Conservation (phyloP, 2,329 filamentous ascomycete species). For the Setomelanomma holmii region DNA sequence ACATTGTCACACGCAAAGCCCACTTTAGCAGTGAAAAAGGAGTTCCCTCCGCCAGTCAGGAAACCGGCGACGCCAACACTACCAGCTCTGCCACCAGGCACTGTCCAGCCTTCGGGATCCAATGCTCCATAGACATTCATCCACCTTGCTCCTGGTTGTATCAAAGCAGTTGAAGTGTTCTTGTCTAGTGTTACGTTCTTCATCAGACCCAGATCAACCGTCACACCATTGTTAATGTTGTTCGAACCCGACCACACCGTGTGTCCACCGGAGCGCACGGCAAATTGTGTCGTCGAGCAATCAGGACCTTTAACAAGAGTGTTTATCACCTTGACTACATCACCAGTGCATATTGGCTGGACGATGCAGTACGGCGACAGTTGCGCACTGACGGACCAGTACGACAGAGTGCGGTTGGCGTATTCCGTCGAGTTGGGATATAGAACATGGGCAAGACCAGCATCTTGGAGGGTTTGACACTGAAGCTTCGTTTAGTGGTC, state of each 20-base stretch:
- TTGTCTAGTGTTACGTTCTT: conserved; percentile 19
- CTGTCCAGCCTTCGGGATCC: conserved; percentile 19
- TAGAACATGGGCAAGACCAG: conserved; percentile 20
- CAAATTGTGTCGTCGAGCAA: conserved; percentile 29
- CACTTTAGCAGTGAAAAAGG: conserved; percentile 28
- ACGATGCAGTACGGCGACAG: conserved; percentile 40
- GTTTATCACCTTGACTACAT: conserved; percentile 28
- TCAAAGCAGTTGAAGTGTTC: conserved; percentile 21
- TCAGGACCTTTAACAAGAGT: conserved; percentile 14
- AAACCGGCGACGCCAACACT: conserved; percentile 39
- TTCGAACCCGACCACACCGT: conserved; percentile 34
- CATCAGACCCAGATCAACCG: conserved; percentile 36
- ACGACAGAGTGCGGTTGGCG: conserved; percentile 22
- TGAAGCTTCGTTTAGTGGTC: conserved; percentile 9
- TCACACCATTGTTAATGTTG: conserved; percentile 37
- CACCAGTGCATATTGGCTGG: conserved; percentile 32
- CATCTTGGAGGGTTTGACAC: conserved; percentile 24
- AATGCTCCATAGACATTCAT: conserved; percentile 41
- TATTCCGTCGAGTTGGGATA: conserved; percentile 23
- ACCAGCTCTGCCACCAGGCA: conserved; percentile 33
- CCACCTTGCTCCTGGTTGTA: conserved; percentile 42
- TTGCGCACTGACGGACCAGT: conserved; percentile 36
- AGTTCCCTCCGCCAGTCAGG: conserved; percentile 36
- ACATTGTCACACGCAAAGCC: conserved; percentile 38
- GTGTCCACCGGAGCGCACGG: conserved; percentile 41